phyloP scores from a whole-genome alignment of 129 eudicot genomes.

The sunflower (Helianthus annuus) region HanXRQr2.0-SUNRISE NC_035447.2:601665-602164 shows the following conservation, averaged over 20 bases:
- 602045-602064: constrained; percentile 57
- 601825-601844: background rate
- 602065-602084: constrained; percentile 68
- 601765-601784: too few relatives aligned
- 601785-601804: background rate
- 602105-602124: constrained; percentile 65
- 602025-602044: constrained; percentile 49
- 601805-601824: background rate
- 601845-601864: background rate
- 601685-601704: constrained; percentile 25
- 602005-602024: constrained; percentile 71
- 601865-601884: background rate
- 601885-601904: background rate
- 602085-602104: constrained; percentile 71
- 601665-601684: constrained; percentile 64
- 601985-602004: constrained; percentile 62
- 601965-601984: constrained; percentile 64
- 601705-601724: background rate
- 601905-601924: constrained; percentile 69
- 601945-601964: constrained; percentile 65
- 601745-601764: background rate
- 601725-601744: background rate
- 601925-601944: constrained; percentile 59
- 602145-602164: constrained; percentile 64
- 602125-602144: constrained; percentile 57